Evolutionary conservation across 2,329 filamentous ascomycete species (phyloP), one percentile per base, ranked within the genome.

Genomic region (Pseudogymnoascus verrucosus): DNA sequence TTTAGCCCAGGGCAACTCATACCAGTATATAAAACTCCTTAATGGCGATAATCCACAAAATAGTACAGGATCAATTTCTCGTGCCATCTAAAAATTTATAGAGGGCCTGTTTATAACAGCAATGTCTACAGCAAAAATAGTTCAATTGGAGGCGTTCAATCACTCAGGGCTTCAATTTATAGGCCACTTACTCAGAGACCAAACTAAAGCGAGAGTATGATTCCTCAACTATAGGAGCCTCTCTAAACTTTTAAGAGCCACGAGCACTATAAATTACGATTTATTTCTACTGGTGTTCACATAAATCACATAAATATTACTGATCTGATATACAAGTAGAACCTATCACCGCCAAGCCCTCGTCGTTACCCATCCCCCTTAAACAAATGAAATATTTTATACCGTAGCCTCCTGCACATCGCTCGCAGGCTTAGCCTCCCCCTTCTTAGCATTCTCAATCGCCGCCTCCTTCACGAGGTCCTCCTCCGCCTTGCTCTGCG

Each of bases 401-500:
- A 57, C n/a, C 26, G 73, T 75, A 28, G 85, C 84, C 71, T 86
- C 84, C 67, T 84, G 83, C 65, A 79, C 79, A 69, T 88, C 85
- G 68, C 84, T 87, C 1, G 83, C 85, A 36, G 85, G 85, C 77
- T 86, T 87, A 44, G 84, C 81, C 69, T 79, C 70, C 60, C 69
- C 65, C 14, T 57, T 64, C 69, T 78, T 78, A 70, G 84, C 81
- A 68, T 78, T 75, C 70, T 84, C 80, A 11, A 78, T 76, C 73
- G 84, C 82, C 70, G 80, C 82, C 74, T 85, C 83, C 65, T 84
- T 84, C 66, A 84, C 84, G 64, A 82, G 78, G 72, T 85, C 82
- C 66, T 76, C 80, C 69, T 81, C 74, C 28, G 77, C 75, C 39
- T 71, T 74, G 47, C 76, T 76, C 64, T 78, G 75, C 40, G 71